phyloP scores from a whole-genome alignment of 2,329 filamentous ascomycete species.

The Xylariaceae sp. region DNA sequence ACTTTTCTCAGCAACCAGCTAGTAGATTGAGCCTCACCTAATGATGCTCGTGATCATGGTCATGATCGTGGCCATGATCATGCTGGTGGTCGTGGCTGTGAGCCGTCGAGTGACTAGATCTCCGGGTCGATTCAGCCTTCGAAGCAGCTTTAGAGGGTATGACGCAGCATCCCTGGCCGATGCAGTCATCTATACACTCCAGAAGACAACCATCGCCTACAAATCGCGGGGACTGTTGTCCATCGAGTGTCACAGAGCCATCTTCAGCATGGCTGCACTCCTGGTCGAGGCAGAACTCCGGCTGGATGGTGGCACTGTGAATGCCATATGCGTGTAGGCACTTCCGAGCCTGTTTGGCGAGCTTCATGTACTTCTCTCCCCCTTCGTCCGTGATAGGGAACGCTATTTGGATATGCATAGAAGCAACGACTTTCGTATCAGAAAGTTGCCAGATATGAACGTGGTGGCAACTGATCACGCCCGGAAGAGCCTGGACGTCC shows the following conservation, averaged over 20 bases:
- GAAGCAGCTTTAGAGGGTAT: constrained; percentile 29
- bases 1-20: neutral
- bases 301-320: constrained; percentile 95
- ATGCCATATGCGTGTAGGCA: constrained; percentile 96
- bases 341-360: constrained; percentile 78
- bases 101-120: constrained; percentile 37
- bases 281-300: constrained; percentile 72
- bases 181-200: constrained; percentile 54
- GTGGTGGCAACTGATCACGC: constrained; percentile 90
- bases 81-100: constrained; percentile 33
- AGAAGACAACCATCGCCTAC: constrained; percentile 49
- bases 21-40: too few species aligned
- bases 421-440: constrained; percentile 91
- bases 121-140: constrained; percentile 38
- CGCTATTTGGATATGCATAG: constrained; percentile 87
- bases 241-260: constrained; percentile 28
- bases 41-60: constrained; percentile 3
- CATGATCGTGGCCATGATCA: constrained; percentile 37
- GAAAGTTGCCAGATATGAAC: constrained; percentile 97
- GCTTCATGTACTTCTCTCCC: constrained; percentile 82
- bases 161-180: constrained; percentile 49
- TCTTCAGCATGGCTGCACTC: constrained; percentile 45
- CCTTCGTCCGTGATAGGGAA: constrained; percentile 86
- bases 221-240: constrained; percentile 27
- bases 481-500: constrained; percentile 83